Evolutionary conservation across 2,329 filamentous ascomycete genomes (phyloP).

Genomic region (Arthrobotrys conoides): DNA sequence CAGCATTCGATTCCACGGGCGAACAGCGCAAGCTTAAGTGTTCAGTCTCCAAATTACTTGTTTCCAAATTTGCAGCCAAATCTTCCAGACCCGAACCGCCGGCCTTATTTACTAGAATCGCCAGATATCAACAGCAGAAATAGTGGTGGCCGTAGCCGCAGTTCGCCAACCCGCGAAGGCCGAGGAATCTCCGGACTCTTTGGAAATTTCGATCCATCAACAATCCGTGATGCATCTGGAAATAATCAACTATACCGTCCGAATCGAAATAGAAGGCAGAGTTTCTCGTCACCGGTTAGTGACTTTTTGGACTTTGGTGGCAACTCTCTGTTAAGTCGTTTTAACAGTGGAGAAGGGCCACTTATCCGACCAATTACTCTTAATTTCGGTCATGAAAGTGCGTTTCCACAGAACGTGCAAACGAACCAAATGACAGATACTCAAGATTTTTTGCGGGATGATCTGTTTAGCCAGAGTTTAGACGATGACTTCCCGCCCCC

Average conservation of each 20-base stretch:
- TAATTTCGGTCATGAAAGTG: background rate
- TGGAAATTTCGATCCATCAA: background rate
- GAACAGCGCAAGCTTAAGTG: background rate
- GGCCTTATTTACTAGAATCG: background rate
- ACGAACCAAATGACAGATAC: background rate
- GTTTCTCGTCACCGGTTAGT: background rate
- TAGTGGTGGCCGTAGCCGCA: conserved; percentile 14
- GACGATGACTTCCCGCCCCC: background rate
- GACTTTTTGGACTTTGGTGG: conserved; percentile 3
- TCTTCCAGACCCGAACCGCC: background rate
- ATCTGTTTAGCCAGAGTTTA: background rate
- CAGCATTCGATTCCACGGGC: background rate
- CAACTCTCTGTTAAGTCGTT: background rate
- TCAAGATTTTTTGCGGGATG: too few species aligned
- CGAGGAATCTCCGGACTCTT: background rate
- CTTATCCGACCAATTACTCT: background rate
- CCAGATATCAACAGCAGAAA: conserved; percentile 10
- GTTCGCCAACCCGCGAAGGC: background rate
- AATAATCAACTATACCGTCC: background rate
- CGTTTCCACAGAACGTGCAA: background rate
- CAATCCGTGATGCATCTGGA: background rate
- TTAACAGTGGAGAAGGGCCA: background rate
- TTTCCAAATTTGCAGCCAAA: background rate
- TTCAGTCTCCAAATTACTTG: background rate
- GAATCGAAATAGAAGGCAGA: background rate